Base-by-base conservation (phyloP, 164 flowering plant genomes). In the Sextonia rubra region DNA sequence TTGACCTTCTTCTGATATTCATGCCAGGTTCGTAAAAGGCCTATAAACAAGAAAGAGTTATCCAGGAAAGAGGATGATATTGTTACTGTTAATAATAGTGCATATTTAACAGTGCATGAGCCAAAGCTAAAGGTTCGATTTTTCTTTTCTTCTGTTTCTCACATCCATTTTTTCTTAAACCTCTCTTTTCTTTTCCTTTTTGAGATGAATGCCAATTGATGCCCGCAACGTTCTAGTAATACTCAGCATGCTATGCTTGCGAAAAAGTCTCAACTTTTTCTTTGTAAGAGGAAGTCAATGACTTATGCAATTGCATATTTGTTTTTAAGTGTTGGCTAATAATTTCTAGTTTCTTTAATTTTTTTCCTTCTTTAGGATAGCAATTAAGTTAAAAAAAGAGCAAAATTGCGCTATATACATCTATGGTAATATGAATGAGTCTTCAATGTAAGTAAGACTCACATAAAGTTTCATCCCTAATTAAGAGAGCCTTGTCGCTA, bases 51-150 rank as follows among this genome's bases (percentile, higher is more conserved):
- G 84, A 95, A 91, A 80, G 98, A 93, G 82, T 71, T 89, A 64
- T 69, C 97, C 60, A 83, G 93, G 55, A 95, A 91, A 76, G 98
- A 95, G 85, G 98, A 95, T 3, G 99, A 95, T 82, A 85, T 93
- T 78, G 96, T 95, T 20, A 84, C 86, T 32, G 96, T 88, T 0
- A 71, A 12, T 76, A 90, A 87, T 60, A 89, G 81, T 81, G 80
- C 90, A 62, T 86, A 71, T 76, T 73, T 96, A 76, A 76, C 95
- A 70, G 98, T 95, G 24, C 94, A 95, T 81, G 99, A 95, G 77
- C 91, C 99, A 55, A 95, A 91, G 81, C 77, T 93, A 32, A 95
- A 95, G 98, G 99, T 92, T 77, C 68, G 65, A 24, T 56, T 47
- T 14, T 52, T 66, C n/a, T n/a, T 12, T 30, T 58, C 25, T 74